Evolutionary conservation across 495 filamentous ascomycete genomes (phyloP).

Genomic region (Penicillium simplicissimum): DNA sequence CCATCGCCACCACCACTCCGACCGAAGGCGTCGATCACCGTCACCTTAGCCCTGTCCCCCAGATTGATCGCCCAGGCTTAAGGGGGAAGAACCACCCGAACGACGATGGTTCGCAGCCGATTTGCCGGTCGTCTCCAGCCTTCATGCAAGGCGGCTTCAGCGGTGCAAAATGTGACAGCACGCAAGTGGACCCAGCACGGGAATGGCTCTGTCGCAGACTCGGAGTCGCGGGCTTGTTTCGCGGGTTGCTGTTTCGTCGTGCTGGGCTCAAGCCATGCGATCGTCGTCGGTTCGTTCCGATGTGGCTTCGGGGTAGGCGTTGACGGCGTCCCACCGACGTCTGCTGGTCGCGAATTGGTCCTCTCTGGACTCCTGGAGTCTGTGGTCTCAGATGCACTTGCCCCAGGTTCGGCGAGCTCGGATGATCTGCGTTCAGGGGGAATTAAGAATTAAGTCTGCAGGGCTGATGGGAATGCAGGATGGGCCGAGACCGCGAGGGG

Average conservation of each 20-base stretch:
- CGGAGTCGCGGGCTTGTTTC: not conserved
- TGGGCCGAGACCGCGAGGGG: not conserved
- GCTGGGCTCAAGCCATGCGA: constrained; percentile 25
- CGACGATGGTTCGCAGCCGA: constrained; percentile 21
- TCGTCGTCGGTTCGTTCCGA: constrained; percentile 33
- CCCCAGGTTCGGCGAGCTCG: constrained; percentile 1
- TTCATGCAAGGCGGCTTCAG: constrained; percentile 29
- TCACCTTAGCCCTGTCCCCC: not conserved
- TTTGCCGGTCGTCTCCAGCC: constrained; percentile 19
- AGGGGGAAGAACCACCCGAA: not conserved
- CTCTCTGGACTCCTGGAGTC: too few species aligned
- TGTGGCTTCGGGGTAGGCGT: constrained; percentile 30
- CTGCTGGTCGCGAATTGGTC: not conserved
- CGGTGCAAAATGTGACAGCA: constrained; percentile 26
- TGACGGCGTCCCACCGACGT: constrained; percentile 2
- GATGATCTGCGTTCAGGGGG: constrained; percentile 23
- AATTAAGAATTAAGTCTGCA: not conserved
- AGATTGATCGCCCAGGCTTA: constrained; percentile 1
- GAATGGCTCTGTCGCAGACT: not conserved
- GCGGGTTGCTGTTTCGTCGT: not conserved
- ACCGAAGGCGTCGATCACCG: constrained; percentile 7
- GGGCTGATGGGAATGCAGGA: not conserved
- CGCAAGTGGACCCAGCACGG: constrained; percentile 26
- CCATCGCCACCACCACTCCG: not conserved
- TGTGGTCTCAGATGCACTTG: not conserved